Conservation (phyloP, 2,329 filamentous ascomycete species). For the Aureobasidium sp. region DNA sequence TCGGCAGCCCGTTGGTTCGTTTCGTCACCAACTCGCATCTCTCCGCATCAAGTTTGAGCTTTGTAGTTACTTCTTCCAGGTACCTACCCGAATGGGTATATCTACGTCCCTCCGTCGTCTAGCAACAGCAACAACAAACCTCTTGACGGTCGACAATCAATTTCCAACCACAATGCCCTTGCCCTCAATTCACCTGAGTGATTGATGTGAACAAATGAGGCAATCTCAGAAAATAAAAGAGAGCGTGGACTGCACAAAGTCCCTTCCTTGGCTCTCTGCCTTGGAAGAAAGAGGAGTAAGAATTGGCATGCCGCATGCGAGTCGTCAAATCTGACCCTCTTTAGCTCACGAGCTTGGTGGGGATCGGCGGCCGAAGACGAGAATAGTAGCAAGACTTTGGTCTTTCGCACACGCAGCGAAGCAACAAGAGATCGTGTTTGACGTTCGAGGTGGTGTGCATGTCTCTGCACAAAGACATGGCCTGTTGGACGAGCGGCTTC, state of each 20-base stretch:
- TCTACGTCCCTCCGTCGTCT: background rate
- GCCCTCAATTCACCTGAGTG: background rate
- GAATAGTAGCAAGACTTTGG: background rate
- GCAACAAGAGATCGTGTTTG: background rate
- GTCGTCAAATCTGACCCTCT: background rate
- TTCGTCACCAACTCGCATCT: background rate
- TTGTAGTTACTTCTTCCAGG: background rate
- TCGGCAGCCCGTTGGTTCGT: background rate
- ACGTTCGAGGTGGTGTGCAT: background rate
- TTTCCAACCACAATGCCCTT: background rate
- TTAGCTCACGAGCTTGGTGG: constrained; percentile 1
- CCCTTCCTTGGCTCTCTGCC: background rate
- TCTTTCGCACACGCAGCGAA: background rate
- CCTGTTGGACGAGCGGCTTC: background rate
- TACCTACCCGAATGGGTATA: background rate
- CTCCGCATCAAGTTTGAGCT: background rate
- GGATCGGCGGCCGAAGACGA: background rate
- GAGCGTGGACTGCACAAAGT: background rate
- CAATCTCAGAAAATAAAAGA: background rate
- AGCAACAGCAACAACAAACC: background rate
- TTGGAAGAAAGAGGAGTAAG: background rate
- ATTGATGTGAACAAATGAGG: background rate
- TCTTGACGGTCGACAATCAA: background rate
- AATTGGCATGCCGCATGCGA: background rate
- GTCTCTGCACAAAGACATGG: background rate